Base-by-base conservation (phyloP, 2,329 filamentous ascomycete species). In the Monilinia aucupariae region DNA sequence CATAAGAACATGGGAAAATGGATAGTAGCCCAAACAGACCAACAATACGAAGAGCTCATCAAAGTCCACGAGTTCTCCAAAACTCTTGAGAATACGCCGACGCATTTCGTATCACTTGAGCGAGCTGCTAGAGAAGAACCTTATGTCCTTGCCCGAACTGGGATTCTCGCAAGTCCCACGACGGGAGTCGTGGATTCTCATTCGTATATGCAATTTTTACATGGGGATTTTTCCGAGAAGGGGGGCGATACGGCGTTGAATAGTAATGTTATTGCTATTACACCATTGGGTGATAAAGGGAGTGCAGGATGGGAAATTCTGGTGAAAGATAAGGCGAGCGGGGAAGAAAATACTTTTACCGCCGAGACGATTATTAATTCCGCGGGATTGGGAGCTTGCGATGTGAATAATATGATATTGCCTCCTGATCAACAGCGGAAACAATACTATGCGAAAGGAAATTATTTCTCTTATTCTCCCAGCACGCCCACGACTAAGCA, bases 141-240 rank as follows among this genome's bases (percentile, higher is more conserved):
- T 0, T 85, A 85, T 34, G 91, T 97, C 2, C 80, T 82, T 13
- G 91, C 90, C 2, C 78, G 80, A 52, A 80, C 81, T 0, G 92
- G 90, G 6, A 85, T 92, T 2, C 82, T 97, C n/a, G 91, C 96
- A 75, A 91, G 86, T 67, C 85, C 89, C 0, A 88, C 86, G 0
- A 97, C 93, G 0, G 94, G 94, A 1, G 97, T 99, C 69, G 81
- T 99, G 5, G 92, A 97, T 74, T 90, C 85, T 5, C 93, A 99
- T 73, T 81, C 84, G 0, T 80, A 93, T 59, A 97, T 97, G 93
- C 80, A 88, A 43, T 87, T 84, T 70, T 80, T 99, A 20, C 84
- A 88, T 65, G 91, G 88, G 2, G 80, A 85, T 51, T 89, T 96
- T 63, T 88, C 93, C 74, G 85, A 94, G 10, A 78, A 78, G 0